Percentiles rank a stretch among this genome's conserved stretches.
Evolutionary conservation across 345 rosid genomes (phyloP).

Genomic region (Gossypium sturtianum): DNA sequence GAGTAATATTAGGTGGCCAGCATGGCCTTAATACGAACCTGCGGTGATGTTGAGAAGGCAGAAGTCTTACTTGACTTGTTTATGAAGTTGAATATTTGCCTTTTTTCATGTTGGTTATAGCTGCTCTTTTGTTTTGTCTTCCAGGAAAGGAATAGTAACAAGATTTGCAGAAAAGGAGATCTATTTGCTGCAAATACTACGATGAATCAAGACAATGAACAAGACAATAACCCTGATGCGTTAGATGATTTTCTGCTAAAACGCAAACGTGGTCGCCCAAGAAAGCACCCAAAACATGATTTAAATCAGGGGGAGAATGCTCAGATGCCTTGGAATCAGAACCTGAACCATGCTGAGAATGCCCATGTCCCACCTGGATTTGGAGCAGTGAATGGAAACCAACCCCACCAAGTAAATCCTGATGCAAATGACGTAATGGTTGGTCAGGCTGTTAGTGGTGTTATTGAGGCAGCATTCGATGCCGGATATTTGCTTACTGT

Average conservation of each 20-base stretch:
- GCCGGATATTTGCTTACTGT: slow-evolving; percentile 77
- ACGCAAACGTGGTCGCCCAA: slow-evolving; percentile 86
- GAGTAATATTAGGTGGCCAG: not conserved
- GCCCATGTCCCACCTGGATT: slow-evolving; percentile 29
- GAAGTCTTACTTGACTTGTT: not conserved
- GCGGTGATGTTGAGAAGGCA: not conserved
- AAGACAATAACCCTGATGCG: slow-evolving; percentile 31
- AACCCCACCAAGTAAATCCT: slow-evolving; percentile 28
- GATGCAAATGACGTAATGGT: slow-evolving; percentile 36
- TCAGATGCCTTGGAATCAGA: slow-evolving; percentile 20
- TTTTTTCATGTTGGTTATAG: not conserved
- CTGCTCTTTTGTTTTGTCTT: not conserved
- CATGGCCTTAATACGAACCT: not conserved
- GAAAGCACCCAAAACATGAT: slow-evolving; percentile 45
- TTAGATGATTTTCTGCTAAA: slow-evolving; percentile 43
- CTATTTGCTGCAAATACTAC: not conserved
- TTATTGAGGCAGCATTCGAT: slow-evolving; percentile 66
- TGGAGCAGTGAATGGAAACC: slow-evolving; percentile 26
- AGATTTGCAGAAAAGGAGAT: not conserved
- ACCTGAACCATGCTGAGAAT: slow-evolving; percentile 27
- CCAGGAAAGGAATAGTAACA: not conserved
- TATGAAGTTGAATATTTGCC: not conserved
- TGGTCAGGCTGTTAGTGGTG: slow-evolving; percentile 68
- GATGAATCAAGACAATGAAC: slow-evolving; percentile 14
- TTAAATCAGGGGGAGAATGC: slow-evolving; percentile 18